Base-by-base conservation (phyloP, 2,329 filamentous ascomycete species). In the Chaetomium globosum region DNA sequence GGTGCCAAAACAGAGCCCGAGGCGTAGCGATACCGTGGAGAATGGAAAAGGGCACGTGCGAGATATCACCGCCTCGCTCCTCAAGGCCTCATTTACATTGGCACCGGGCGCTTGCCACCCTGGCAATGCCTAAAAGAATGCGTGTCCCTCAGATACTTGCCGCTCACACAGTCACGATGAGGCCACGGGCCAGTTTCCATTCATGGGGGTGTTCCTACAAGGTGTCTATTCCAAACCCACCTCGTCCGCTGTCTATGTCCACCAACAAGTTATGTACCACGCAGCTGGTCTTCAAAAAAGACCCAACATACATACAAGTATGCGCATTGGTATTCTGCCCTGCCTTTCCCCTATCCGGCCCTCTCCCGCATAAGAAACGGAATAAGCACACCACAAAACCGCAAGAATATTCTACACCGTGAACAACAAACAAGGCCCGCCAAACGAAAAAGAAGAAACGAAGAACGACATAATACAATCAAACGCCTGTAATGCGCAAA, bases 401-500 rank as follows among this genome's bases (percentile, higher is more conserved):
- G n/a, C 8, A 12, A 51, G 10, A 13, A 51, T 26, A 13, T 53
- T 53, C 26, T 53, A 53, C 51, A 53, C 23, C 39, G 13, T 19
- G 28, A 51, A 51, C 9, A 26, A 26, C 49, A 26, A 49, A 28
- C 21, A 19, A 26, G 23, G 16, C 49, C 28, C 4, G 4, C 23
- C 12, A 26, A 30, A 52, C n/a, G 9, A 26, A 51, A 21, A 26
- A 19, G 4, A 31, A 31, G 16, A 53, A n/a, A 6, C 4, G 16
- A 30, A 30, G 23, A 30, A 53, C 19, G n/a, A 10, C 5, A 53
- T n/a, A 53, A 53, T 30, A 31, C 46, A 48, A 48, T 43, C 46
- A 30, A 30, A 31, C 51, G 26, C 28, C 51, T 30, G 16, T 28
- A 53, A 53, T 53, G 51, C 28, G 51, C 19, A 53, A 53, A 53